Evolutionary conservation across 768 basidiomycete species (phyloP).

Genomic region (Tulasnella sp.): DNA sequence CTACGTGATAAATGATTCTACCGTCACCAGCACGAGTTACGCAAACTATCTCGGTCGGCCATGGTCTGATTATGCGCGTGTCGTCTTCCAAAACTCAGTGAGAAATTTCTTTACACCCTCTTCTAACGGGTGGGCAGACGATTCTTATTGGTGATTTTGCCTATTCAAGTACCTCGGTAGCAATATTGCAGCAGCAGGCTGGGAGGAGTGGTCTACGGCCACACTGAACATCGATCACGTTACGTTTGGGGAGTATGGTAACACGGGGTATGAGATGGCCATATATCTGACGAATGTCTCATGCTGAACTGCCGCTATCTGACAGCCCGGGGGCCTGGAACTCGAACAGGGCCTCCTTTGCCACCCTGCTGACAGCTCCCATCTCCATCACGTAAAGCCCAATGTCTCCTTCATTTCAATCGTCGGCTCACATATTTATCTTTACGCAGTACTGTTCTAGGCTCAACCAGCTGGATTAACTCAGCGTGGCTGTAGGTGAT

Average conservation of each 20-base stretch:
- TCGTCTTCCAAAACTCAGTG: constrained; percentile 27
- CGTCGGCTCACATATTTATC: not conserved
- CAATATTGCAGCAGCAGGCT: constrained; percentile 15
- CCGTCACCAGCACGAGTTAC: not conserved
- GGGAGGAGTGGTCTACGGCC: constrained; percentile 14
- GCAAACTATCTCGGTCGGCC: constrained; percentile 10
- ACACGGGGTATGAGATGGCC: constrained; percentile 4
- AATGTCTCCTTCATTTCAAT: not conserved
- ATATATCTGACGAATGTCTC: not conserved
- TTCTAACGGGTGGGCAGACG: not conserved
- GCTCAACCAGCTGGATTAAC: constrained; percentile 14
- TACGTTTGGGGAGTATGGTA: constrained; percentile 17
- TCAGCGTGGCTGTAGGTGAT: constrained; percentile 7
- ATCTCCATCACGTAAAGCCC: not conserved
- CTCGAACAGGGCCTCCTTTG: constrained; percentile 6
- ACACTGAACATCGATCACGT: constrained; percentile 14
- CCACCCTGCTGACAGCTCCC: constrained; percentile 2
- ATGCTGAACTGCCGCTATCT: not conserved
- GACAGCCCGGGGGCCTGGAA: constrained; percentile 6
- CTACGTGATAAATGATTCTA: constrained; percentile 5
- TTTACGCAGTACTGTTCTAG: constrained; percentile 7
- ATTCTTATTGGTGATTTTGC: not conserved
- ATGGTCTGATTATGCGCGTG: constrained; percentile 19
- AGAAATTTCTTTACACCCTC: not conserved
- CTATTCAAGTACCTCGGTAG: constrained; percentile 17